Conservation (phyloP, 1,284 basidiomycete species). For the Ceratobasidium sp. region DNA sequence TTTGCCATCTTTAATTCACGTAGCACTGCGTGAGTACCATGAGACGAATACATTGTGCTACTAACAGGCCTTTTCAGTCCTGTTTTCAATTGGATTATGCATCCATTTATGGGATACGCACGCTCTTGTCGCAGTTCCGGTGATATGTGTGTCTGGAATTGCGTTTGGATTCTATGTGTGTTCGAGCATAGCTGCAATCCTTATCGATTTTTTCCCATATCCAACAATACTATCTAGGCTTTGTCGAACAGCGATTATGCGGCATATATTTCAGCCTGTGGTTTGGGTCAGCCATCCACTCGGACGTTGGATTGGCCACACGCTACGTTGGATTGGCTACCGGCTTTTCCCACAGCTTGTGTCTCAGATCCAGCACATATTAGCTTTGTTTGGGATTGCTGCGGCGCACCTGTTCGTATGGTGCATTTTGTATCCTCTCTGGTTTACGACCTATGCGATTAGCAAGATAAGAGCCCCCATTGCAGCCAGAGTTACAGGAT, state of each 20-base stretch:
- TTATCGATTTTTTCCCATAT: background rate
- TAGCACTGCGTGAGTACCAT: background rate
- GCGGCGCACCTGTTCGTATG: too few relatives aligned
- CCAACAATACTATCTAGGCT: background rate
- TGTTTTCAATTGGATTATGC: background rate
- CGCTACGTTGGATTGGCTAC: too few relatives aligned
- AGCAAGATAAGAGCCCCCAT: too few relatives aligned
- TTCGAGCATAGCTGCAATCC: background rate
- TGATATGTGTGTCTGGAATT: background rate
- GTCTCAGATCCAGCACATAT: too few relatives aligned
- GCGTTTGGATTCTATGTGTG: background rate
- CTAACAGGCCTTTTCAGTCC: background rate
- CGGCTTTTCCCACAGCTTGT: too few relatives aligned
- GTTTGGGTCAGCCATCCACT: background rate
- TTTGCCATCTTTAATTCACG: slow-evolving; percentile 5
- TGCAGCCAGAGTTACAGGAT: too few relatives aligned
- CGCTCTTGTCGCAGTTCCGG: background rate
- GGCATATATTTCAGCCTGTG: too few relatives aligned
- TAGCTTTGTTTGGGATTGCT: too few relatives aligned
- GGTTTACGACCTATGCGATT: too few relatives aligned
- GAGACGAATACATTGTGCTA: background rate
- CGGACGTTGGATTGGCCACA: background rate
- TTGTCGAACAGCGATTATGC: too few relatives aligned
- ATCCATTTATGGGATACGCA: background rate
- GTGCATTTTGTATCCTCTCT: too few relatives aligned